Conservation (phyloP, 75 land plant genomes). For the Isoetes taiwanensis region DNA sequence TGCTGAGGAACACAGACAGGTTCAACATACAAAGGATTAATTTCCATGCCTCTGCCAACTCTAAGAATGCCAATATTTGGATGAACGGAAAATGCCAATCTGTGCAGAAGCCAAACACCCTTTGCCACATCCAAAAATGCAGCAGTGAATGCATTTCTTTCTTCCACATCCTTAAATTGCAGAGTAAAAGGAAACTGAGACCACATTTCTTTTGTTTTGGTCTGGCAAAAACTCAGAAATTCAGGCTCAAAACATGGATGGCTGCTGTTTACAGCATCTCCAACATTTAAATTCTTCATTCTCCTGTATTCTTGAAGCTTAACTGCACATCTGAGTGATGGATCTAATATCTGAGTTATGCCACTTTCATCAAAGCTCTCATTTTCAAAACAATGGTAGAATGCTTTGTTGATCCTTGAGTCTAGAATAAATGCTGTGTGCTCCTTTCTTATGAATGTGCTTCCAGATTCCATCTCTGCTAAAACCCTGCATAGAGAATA, state of each 20-base stretch:
- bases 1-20: slow-evolving; percentile 5
- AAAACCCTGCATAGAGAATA: slow-evolving; percentile 22
- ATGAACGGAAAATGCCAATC: slow-evolving; percentile 24
- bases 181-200: slow-evolving; percentile 20
- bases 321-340: slow-evolving; percentile 10
- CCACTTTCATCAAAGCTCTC: slow-evolving; percentile 29
- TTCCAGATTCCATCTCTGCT: slow-evolving; percentile 15
- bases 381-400: slow-evolving; percentile 31
- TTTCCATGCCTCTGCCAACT: slow-evolving; percentile 22
- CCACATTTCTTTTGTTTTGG: slow-evolving; percentile 29
- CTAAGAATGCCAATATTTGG: slow-evolving; percentile 14
- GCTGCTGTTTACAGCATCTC: slow-evolving; percentile 15
- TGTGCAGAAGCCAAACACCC: slow-evolving; percentile 29
- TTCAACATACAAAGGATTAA: slow-evolving; percentile 17
- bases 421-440: slow-evolving; percentile 24
- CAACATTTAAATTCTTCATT: slow-evolving; percentile 13
- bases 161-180: slow-evolving; percentile 16
- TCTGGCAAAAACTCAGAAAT: slow-evolving; percentile 21
- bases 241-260: slow-evolving; percentile 13
- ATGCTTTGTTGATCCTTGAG: slow-evolving; percentile 18
- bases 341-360: slow-evolving; percentile 22
- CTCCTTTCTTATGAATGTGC: slow-evolving; percentile 21
- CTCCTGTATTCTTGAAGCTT: slow-evolving; percentile 22
- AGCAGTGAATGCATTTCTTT: slow-evolving; percentile 16
- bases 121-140: slow-evolving; percentile 33